Evolutionary conservation across 805 yeast species (phyloP).

Genomic region (Wickerhamomyces pijperi): DNA sequence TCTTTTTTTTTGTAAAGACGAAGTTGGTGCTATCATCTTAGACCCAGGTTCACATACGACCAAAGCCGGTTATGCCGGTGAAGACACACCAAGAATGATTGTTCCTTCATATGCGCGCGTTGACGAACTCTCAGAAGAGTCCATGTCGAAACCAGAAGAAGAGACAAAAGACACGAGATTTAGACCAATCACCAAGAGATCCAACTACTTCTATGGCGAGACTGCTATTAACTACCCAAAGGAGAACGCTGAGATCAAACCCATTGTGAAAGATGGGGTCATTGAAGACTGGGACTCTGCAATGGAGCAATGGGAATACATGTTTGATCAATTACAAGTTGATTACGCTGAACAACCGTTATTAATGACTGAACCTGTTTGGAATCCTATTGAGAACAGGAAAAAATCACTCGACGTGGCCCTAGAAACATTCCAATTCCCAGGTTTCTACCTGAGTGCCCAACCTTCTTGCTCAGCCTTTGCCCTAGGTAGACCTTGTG

Average conservation of each 20-base stretch:
- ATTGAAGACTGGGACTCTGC: constrained; percentile 85
- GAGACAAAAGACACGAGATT: neutral
- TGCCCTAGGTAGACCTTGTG: constrained; percentile 80
- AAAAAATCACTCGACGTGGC: constrained; percentile 59
- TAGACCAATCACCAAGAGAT: constrained; percentile 10
- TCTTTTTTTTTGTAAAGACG: constrained; percentile 51
- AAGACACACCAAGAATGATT: constrained; percentile 71
- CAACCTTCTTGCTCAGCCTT: constrained; percentile 83
- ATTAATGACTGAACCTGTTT: constrained; percentile 75
- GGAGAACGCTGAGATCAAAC: constrained; percentile 37
- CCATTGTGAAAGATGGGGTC: constrained; percentile 48
- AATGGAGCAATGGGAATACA: constrained; percentile 56
- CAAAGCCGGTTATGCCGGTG: constrained; percentile 86
- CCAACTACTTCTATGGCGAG: constrained; percentile 24
- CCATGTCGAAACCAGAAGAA: constrained; percentile 15
- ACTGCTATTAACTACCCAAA: constrained; percentile 41
- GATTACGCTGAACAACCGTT: constrained; percentile 62
- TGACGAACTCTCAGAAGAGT: constrained; percentile 9
- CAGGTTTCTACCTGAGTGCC: constrained; percentile 74
- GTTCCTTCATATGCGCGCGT: constrained; percentile 60
- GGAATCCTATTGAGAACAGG: constrained; percentile 65
- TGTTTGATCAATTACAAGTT: constrained; percentile 41
- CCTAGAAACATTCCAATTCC: constrained; percentile 58
- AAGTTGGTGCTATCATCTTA: constrained; percentile 79
- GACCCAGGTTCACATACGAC: constrained; percentile 86